These are phyloP conservation scores for Aureobasidium sp. DNA, from an alignment of 2,329 filamentous ascomycete genomes.

Conservation along the genomic window DNA sequence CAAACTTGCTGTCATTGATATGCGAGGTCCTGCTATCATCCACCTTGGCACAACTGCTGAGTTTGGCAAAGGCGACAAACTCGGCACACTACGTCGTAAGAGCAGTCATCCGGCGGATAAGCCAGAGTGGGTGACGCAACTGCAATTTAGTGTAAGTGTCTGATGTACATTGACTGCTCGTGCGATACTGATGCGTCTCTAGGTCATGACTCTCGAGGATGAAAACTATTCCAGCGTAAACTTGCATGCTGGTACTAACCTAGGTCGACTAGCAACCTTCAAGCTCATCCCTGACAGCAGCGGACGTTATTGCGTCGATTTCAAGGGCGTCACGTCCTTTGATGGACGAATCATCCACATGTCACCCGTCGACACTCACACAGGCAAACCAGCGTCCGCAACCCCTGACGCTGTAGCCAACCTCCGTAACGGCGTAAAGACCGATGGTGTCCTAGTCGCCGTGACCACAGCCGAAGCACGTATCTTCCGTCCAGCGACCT, in stretches of 20 bases:
- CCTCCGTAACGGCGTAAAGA: constrained; percentile 64
- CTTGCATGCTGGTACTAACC: constrained; percentile 82
- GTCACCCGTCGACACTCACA: constrained; percentile 70
- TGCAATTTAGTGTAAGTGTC: constrained; percentile 68
- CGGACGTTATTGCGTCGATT: constrained; percentile 64
- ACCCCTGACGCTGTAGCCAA: constrained; percentile 69
- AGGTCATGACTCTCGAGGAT: constrained; percentile 77
- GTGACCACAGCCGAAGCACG: constrained; percentile 69
- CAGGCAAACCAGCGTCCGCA: constrained; percentile 67
- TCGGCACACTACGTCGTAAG: constrained; percentile 59
- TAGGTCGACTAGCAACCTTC: constrained; percentile 79
- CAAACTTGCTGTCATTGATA: constrained; percentile 72
- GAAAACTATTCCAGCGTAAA: constrained; percentile 92
- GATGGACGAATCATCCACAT: constrained; percentile 68
- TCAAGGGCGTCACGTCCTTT: constrained; percentile 60
- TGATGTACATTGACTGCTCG: background rate
- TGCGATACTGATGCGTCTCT: background rate
- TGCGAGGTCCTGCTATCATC: constrained; percentile 80
- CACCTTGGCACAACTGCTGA: constrained; percentile 67
- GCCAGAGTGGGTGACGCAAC: constrained; percentile 67
- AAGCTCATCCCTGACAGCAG: constrained; percentile 71
- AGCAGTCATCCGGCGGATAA: constrained; percentile 42
- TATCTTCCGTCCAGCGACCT: constrained; percentile 75
- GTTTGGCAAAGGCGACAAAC: constrained; percentile 68
- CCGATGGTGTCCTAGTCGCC: constrained; percentile 74